Evolutionary conservation across 352 stramenopile species (phyloP), one percentile per base, ranked within the genome.

Genomic region (Globisporangium mamillatum): DNA sequence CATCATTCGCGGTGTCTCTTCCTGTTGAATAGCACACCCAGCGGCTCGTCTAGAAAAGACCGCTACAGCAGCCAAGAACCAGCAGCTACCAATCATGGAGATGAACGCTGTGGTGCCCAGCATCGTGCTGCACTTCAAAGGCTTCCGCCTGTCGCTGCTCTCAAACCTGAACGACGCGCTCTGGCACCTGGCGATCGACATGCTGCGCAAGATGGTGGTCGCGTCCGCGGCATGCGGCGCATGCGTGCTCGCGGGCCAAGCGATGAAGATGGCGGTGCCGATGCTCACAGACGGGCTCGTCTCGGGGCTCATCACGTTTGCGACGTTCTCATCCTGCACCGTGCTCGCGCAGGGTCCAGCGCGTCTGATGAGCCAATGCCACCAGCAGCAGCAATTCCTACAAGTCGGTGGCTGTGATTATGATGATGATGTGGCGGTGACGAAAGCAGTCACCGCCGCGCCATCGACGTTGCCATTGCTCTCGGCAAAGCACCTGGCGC

Each of bases 91-190:
- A 73, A 58, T 32, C n/a, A 73, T 74, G 48, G 67, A 67, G 44
- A 16, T 71, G 27, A 75, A 61, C 64, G 60, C 71, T 25, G 66
- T 75, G 56, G 67, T 80, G 25, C 76, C 79, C 20, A 82, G 75
- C 54, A 73, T 92, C 59, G 80, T 91, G 63, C 73, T 92, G 59
- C 78, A 87, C 56, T 80, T 92, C 63, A 81, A 86, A 22, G 84
- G 82, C 63, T 77, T 91, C 55, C 80, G 70, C 55, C 62, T 74
- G 27, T 75, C 69, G 54, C 54, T 72, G 46, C 64, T 77, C 34
- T 67, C 64, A 44, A 73, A 64, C 27, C 53, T 81, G n/a, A 58
- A 60, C 34, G 70, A 75, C 53, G 67, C 67, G 46, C 54, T 67
- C n/a, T 64, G 58, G 34, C 64, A 67, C 55, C 63, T 81, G 54